A percentile compares a stretch with the other conserved stretches of the same genome.
Evolutionary conservation across 495 filamentous ascomycete genomes (phyloP).

Genomic region (Aspergillus conjunctus): DNA sequence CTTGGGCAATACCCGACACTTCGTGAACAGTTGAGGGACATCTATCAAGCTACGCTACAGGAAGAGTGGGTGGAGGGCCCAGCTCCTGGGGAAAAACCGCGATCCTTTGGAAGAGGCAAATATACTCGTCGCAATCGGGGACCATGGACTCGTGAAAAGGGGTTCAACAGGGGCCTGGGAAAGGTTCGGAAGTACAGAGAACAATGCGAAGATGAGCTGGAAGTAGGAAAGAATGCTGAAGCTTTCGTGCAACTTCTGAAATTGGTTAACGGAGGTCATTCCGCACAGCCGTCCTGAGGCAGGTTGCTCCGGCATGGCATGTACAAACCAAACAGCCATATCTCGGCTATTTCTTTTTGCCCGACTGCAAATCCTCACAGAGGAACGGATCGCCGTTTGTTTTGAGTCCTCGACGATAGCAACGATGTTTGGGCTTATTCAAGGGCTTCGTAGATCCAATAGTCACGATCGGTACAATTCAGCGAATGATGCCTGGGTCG

Average conservation of each 20-base stretch:
- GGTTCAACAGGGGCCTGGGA: slow-evolving; percentile 46
- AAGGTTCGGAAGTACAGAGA: slow-evolving; percentile 45
- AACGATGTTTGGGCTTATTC: no score
- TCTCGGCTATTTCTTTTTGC: no score
- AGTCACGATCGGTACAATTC: no score
- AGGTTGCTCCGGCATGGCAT: neutral
- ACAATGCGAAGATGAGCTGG: slow-evolving; percentile 41
- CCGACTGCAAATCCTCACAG: no score
- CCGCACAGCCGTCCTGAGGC: slow-evolving; percentile 13
- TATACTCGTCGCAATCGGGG: slow-evolving; percentile 42
- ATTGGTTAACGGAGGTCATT: slow-evolving; percentile 34
- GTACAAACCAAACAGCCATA: no score
- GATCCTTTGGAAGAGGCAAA: slow-evolving; percentile 48
- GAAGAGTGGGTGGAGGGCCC: slow-evolving; percentile 45
- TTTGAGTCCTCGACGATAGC: no score
- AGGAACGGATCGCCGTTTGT: no score
- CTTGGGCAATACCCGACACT: slow-evolving; percentile 56
- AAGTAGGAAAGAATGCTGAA: slow-evolving; percentile 38
- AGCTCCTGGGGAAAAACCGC: slow-evolving; percentile 24
- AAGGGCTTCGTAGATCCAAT: no score
- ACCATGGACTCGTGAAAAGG: slow-evolving; percentile 49
- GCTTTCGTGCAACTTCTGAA: slow-evolving; percentile 46
- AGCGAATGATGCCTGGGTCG: no score
- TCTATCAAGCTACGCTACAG: slow-evolving; percentile 54
- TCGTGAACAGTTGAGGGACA: slow-evolving; percentile 49